phyloP scores from a whole-genome alignment of 2,329 filamentous ascomycete genomes.

The Botrytis fabae region DNA sequence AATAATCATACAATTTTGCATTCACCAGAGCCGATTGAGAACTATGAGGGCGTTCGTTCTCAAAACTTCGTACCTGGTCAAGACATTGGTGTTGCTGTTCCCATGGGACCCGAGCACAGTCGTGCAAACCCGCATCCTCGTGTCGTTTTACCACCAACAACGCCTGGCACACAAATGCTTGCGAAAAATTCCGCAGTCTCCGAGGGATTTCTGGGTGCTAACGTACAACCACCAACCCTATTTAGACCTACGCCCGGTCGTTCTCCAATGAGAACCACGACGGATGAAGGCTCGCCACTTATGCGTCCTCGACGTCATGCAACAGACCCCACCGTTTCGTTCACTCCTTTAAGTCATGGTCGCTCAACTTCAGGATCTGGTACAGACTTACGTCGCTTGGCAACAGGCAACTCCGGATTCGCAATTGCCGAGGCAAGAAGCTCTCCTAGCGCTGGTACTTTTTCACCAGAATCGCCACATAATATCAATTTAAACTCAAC shows the following conservation, averaged over 20 bases:
- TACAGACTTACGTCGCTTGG: constrained; percentile 6
- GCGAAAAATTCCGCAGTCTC: too few species aligned
- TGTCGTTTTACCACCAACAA: not conserved
- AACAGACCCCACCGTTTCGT: not conserved
- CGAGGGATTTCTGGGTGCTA: not conserved
- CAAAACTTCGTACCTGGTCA: not conserved
- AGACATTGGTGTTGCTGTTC: not conserved
- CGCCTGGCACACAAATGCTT: not conserved
- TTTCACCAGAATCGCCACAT: not conserved
- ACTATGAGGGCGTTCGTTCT: not conserved
- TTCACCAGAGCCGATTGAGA: not conserved
- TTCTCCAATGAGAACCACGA: constrained; percentile 8
- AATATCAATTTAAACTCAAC: not conserved
- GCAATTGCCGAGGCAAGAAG: not conserved
- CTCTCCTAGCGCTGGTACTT: not conserved
- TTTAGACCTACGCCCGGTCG: not conserved
- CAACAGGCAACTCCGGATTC: not conserved
- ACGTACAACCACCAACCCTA: not conserved
- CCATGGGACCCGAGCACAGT: not conserved
- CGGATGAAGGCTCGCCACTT: constrained; percentile 14
- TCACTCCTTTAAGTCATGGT: not conserved
- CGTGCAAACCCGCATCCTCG: not conserved
- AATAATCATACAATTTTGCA: not conserved
- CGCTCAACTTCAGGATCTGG: not conserved
- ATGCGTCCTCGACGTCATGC: constrained; percentile 7